Evolutionary conservation across 441 rosid genomes (phyloP).

Genomic region (Hypseocharis bilobata): DNA sequence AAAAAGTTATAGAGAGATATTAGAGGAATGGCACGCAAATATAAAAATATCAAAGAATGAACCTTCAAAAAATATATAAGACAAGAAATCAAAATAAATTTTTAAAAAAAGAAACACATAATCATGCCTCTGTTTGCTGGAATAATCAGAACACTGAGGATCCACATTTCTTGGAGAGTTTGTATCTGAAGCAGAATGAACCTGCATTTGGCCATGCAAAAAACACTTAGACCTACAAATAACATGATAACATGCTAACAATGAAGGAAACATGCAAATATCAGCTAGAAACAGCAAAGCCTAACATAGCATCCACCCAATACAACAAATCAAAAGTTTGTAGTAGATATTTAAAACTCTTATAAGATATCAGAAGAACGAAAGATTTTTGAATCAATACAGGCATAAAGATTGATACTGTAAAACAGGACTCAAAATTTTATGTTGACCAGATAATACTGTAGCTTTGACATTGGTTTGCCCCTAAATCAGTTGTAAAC

Average conservation of each 20-base stretch:
- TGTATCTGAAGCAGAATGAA: conserved; percentile 39
- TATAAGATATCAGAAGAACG: too few relatives aligned
- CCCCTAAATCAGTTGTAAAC: too few relatives aligned
- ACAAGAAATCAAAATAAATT: conserved; percentile 14
- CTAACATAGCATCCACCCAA: conserved; percentile 2
- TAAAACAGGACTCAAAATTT: too few relatives aligned
- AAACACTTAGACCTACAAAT: conserved; percentile 9
- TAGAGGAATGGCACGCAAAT: neutral
- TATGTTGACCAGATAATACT: too few relatives aligned
- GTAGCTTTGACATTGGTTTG: too few relatives aligned
- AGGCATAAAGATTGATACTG: too few relatives aligned
- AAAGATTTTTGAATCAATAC: too few relatives aligned
- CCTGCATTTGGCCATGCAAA: conserved; percentile 40
- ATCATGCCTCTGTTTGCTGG: conserved; percentile 43
- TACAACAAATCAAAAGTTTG: neutral
- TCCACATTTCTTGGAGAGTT: conserved; percentile 27
- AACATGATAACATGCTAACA: conserved; percentile 2
- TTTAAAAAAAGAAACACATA: too few relatives aligned
- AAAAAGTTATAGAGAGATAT: neutral
- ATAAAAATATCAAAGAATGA: neutral
- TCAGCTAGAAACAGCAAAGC: neutral
- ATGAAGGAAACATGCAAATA: neutral
- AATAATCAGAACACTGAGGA: conserved; percentile 27
- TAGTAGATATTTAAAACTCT: too few relatives aligned
- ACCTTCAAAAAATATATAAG: neutral